Base-by-base conservation (phyloP, 805 yeast species). In the Candida fluviatilis region DNA sequence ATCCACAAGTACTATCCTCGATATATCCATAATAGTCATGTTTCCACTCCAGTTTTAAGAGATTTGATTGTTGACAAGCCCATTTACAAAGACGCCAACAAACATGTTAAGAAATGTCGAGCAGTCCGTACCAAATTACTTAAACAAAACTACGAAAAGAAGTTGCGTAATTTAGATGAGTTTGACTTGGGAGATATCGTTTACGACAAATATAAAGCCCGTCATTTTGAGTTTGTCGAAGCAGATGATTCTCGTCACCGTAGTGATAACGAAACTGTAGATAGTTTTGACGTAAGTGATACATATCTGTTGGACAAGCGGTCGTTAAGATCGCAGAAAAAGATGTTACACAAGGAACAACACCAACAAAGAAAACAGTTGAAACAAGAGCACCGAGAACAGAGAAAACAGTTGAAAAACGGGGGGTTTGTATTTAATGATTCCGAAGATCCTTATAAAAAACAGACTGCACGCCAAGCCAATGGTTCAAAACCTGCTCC, bases 1-100 rank as follows among this genome's bases (percentile, higher is more conserved):
- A 58, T 68, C 36, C 58, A 51, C 41, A 68, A 66, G 45, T 68
- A 66, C 47, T 58, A 58, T 34, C 74, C 73, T 4, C 46, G 49
- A 31, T 62, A 47, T 42, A 56, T 68, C 41, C 73, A 66, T 43
- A 67, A 67, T 43, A 55, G 55, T 13, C 66, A 52, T 18, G 46
- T 51, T 12, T 46, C 58, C 14, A 67, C 74, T 2, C 73, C 74
- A 3, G 48, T 51, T n/a, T 52, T 68, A 36, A 51, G 50, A 39
- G 55, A 49, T 18, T 47, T 64, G 50, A 54, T 68, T 8, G 42
- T 45, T 11, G 59, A 63, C 35, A 65, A 64, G 43, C 74, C 73
- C 4, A 66, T 68, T 14, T 68, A 68, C 41, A 52, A 59, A 14
- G 60, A 64, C 21, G 73, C 70, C 16, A 61, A 62, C 45, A 51